Percentiles rank a stretch among this genome's conserved stretches.
Conservation (phyloP, 208 protist species). For the Novymonas esmeraldas region DNA sequence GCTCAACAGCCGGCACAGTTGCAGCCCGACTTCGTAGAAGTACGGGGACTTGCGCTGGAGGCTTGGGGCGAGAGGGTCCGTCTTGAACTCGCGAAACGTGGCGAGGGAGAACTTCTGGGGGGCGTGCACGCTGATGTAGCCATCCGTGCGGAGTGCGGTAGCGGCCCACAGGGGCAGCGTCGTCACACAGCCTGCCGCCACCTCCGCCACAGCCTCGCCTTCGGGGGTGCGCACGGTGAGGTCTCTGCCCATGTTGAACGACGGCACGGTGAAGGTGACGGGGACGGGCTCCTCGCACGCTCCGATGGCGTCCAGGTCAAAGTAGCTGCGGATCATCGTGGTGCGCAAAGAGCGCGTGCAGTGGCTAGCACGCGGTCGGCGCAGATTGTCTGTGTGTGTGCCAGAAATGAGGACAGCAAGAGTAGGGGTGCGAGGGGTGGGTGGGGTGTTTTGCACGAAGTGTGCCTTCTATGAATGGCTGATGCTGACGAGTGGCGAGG, state of each 20-base stretch:
- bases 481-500: not conserved
- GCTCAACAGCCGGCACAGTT: slow-evolving; percentile 51
- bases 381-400: not conserved
- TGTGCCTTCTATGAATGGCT: not conserved
- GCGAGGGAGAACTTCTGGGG: slow-evolving; percentile 56
- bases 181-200: slow-evolving; percentile 50
- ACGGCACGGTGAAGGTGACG: slow-evolving; percentile 56
- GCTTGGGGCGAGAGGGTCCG: slow-evolving; percentile 66
- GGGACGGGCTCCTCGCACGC: slow-evolving; percentile 53
- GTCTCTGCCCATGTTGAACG: slow-evolving; percentile 58
- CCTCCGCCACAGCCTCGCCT: slow-evolving; percentile 45
- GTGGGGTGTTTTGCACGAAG: not conserved
- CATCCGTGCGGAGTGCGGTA: slow-evolving; percentile 45
- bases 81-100: slow-evolving; percentile 84
- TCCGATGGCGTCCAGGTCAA: slow-evolving; percentile 66
- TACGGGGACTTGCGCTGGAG: slow-evolving; percentile 65
- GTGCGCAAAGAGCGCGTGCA: too few species aligned
- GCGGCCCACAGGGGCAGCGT: slow-evolving; percentile 74
- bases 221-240: slow-evolving; percentile 44
- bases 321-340: slow-evolving; percentile 73
- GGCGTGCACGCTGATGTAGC: slow-evolving; percentile 52
- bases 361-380: too few species aligned
- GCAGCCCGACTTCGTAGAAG: slow-evolving; percentile 70
- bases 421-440: not conserved
- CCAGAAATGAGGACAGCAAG: slow-evolving; percentile 1